These are phyloP conservation scores for Phialophora expanda DNA, from an alignment of 2,329 filamentous ascomycete species.

Conservation along the genomic window DNA sequence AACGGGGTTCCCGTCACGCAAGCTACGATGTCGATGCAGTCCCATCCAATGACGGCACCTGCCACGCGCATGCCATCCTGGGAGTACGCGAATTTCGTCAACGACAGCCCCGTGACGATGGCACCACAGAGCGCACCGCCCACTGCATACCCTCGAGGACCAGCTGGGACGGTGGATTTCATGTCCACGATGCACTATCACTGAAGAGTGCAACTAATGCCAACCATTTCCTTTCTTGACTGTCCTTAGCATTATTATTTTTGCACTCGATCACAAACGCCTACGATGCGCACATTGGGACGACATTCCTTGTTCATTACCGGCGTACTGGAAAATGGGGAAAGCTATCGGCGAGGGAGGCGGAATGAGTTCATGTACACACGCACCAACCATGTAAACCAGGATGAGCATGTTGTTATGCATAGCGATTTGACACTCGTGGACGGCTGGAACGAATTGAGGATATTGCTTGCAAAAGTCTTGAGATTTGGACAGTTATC, in stretches of 20 bases:
- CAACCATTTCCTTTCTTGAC: slow-evolving; percentile 31
- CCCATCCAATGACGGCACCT: slow-evolving; percentile 42
- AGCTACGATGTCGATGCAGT: slow-evolving; percentile 30
- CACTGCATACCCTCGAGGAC: slow-evolving; percentile 32
- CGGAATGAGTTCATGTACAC: slow-evolving; percentile 33
- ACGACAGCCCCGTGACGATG: slow-evolving; percentile 41
- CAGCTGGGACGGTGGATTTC: slow-evolving; percentile 33
- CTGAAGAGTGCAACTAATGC: slow-evolving; percentile 25
- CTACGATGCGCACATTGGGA: slow-evolving; percentile 10
- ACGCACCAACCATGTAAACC: slow-evolving; percentile 31
- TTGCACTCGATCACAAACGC: slow-evolving; percentile 22
- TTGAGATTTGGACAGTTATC: slow-evolving; percentile 26
- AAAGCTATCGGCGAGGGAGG: slow-evolving; percentile 11
- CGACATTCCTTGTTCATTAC: slow-evolving; percentile 21
- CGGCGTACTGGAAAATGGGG: slow-evolving; percentile 20
- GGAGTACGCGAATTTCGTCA: slow-evolving; percentile 46
- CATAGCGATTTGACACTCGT: slow-evolving; percentile 31
- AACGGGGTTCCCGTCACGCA: slow-evolving; percentile 31
- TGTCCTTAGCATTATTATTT: slow-evolving; percentile 32
- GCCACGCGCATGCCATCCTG: slow-evolving; percentile 45
- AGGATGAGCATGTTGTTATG: slow-evolving; percentile 34
- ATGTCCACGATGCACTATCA: slow-evolving; percentile 33
- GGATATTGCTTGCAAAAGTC: slow-evolving; percentile 13
- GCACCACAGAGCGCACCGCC: slow-evolving; percentile 39
- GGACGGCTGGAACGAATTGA: slow-evolving; percentile 15